These are phyloP conservation scores for Rhynchosporium secalis DNA, from an alignment of 2,329 filamentous ascomycete genomes.

Conservation along the genomic window DNA sequence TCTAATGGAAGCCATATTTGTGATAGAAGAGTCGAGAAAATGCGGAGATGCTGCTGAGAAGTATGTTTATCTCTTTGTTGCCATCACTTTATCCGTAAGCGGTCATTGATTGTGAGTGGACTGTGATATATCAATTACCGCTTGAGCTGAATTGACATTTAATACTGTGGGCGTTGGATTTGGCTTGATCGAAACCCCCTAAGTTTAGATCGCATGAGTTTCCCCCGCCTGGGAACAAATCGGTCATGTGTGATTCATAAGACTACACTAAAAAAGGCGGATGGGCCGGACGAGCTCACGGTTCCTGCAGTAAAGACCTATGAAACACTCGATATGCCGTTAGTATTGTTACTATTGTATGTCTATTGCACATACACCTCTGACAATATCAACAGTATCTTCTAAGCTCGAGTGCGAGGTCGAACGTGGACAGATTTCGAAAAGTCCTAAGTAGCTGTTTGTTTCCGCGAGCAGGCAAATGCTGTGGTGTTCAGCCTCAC, in stretches of 20 bases:
- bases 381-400: conserved; percentile 35
- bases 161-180: conserved; percentile 41
- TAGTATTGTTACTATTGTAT: conserved; percentile 38
- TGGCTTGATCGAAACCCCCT: conserved; percentile 44
- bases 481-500: conserved; percentile 11
- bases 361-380: conserved; percentile 39
- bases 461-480: conserved; percentile 20
- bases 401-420: conserved; percentile 42
- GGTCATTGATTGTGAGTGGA: conserved; percentile 40
- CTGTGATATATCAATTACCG: conserved; percentile 40
- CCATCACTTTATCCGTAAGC: conserved; percentile 9
- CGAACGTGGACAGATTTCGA: conserved; percentile 43
- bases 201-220: conserved; percentile 43
- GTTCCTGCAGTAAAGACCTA: conserved; percentile 46
- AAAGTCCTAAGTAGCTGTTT: conserved; percentile 39
- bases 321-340: conserved; percentile 42
- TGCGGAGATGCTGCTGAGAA: conserved; percentile 33
- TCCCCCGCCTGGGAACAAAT: conserved; percentile 32
- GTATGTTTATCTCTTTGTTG: conserved; percentile 15
- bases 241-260: not conserved
- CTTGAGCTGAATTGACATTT: conserved; percentile 43
- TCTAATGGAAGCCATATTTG: conserved; percentile 43
- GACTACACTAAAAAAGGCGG: conserved; percentile 20
- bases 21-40: conserved; percentile 43
- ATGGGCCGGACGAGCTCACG: conserved; percentile 31